phyloP scores from a whole-genome alignment of 495 filamentous ascomycete species.

The Lindgomyces ingoldianus region DNA sequence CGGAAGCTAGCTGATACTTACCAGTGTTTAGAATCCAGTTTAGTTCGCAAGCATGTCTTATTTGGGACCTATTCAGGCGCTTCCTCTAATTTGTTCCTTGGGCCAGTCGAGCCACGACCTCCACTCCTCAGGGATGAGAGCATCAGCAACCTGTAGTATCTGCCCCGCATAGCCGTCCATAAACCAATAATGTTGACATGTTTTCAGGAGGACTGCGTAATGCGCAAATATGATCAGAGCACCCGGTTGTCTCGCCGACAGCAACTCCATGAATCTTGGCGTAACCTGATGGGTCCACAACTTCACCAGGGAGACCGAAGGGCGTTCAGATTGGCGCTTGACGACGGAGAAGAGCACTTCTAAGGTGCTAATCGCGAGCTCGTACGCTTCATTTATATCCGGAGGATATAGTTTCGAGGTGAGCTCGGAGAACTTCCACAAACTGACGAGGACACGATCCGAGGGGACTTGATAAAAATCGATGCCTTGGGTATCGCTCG shows the following conservation, averaged over 20 bases:
- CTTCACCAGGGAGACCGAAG: conserved; percentile 18
- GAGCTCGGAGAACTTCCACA: conserved; percentile 13
- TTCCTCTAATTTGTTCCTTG: conserved; percentile 13
- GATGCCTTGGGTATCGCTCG: conserved; percentile 13
- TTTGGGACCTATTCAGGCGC: not conserved
- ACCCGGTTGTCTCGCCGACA: conserved; percentile 26
- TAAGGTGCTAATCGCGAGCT: conserved; percentile 13
- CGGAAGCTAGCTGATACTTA: too few species aligned
- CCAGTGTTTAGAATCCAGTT: not conserved
- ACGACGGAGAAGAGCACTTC: conserved; percentile 3
- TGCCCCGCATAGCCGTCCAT: conserved; percentile 9
- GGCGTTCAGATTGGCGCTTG: not conserved
- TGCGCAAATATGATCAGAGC: conserved; percentile 32
- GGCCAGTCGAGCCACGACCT: conserved; percentile 29
- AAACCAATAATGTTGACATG: conserved; percentile 20
- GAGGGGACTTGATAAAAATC: not conserved
- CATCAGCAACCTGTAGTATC: conserved; percentile 10
- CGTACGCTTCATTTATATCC: conserved; percentile 26
- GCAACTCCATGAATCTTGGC: conserved; percentile 24
- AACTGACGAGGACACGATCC: conserved; percentile 8
- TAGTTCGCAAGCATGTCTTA: not conserved
- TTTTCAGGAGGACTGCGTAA: conserved; percentile 22
- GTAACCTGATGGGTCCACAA: conserved; percentile 14
- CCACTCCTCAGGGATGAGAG: conserved; percentile 19
- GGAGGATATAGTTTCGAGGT: conserved; percentile 11